Evolutionary conservation across 2,329 filamentous ascomycete species (phyloP).

Genomic region (Keithomyces neogunnii): DNA sequence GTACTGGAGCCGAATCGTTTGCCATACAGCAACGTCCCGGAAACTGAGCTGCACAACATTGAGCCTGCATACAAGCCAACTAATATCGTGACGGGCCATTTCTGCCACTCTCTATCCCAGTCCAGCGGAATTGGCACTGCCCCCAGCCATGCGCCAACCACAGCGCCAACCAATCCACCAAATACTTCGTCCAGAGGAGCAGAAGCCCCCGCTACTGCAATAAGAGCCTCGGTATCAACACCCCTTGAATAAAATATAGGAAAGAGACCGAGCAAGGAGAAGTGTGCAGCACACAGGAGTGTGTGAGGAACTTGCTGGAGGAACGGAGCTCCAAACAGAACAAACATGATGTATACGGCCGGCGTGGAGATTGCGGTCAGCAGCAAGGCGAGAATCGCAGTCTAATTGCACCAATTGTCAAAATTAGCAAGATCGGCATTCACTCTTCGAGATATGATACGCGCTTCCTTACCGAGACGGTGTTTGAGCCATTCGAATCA

Average conservation of each 20-base stretch:
- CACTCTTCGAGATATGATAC: background rate
- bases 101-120: conserved; percentile 99
- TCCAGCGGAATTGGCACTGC: conserved; percentile 93
- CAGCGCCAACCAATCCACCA: conserved; percentile 69
- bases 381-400: conserved; percentile 35
- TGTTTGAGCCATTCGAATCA: conserved; percentile 33
- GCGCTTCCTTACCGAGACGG: conserved; percentile 33
- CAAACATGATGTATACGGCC: conserved; percentile 50
- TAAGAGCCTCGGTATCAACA: conserved; percentile 63
- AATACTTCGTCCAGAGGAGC: conserved; percentile 76
- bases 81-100: conserved; percentile 89
- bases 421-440: background rate
- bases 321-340: conserved; percentile 88
- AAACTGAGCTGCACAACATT: conserved; percentile 57
- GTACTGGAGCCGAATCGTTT: conserved; percentile 26
- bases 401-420: conserved; percentile 19
- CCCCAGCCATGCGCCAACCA: conserved; percentile 82
- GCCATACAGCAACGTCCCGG: conserved; percentile 41
- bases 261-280: conserved; percentile 69
- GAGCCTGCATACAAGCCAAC: conserved; percentile 76
- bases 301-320: conserved; percentile 76
- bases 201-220: conserved; percentile 56
- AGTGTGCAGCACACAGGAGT: conserved; percentile 69
- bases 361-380: conserved; percentile 67
- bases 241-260: conserved; percentile 83